phyloP scores from a whole-genome alignment of 2,329 filamentous ascomycete species.

The Aspergillus fumigatiaffinis region DNA sequence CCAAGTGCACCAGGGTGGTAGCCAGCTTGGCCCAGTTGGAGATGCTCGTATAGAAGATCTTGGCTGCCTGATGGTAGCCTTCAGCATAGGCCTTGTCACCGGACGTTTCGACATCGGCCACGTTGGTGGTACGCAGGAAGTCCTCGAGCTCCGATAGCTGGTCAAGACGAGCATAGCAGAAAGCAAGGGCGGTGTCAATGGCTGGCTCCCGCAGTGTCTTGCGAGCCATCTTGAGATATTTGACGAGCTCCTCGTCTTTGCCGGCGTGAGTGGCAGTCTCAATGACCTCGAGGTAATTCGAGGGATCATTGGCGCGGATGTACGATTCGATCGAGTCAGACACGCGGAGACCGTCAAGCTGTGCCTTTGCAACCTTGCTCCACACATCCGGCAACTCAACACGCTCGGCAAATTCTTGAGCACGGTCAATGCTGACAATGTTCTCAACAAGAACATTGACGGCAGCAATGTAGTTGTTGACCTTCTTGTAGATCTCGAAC shows the following conservation, averaged over 20 bases:
- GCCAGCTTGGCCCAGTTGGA: constrained; percentile 99
- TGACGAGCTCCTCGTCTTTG: constrained; percentile 96
- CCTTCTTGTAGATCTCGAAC: constrained; percentile 98
- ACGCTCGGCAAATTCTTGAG: constrained; percentile 90
- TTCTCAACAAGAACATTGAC: constrained; percentile 92
- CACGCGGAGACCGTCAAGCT: constrained; percentile 90
- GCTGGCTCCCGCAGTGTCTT: constrained; percentile 92
- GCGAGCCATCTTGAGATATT: constrained; percentile 92
- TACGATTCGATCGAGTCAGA: constrained; percentile 94
- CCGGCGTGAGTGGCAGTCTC: constrained; percentile 92
- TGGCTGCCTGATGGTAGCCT: constrained; percentile 89
- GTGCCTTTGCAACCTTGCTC: constrained; percentile 97
- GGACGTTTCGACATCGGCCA: constrained; percentile 92
- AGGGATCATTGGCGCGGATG: constrained; percentile 88
- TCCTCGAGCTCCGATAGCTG: constrained; percentile 93
- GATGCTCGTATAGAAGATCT: constrained; percentile 98
- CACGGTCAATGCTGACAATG: constrained; percentile 95
- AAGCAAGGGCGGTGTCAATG: constrained; percentile 90
- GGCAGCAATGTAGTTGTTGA: constrained; percentile 79
- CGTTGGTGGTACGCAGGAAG: constrained; percentile 88
- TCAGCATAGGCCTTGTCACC: constrained; percentile 98
- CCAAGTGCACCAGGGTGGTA: constrained; percentile 93
- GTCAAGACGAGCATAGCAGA: constrained; percentile 87
- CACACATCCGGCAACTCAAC: constrained; percentile 93
- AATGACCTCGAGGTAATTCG: constrained; percentile 93